Conservation (phyloP, 805 yeast species). For the Starmerella apis region DNA sequence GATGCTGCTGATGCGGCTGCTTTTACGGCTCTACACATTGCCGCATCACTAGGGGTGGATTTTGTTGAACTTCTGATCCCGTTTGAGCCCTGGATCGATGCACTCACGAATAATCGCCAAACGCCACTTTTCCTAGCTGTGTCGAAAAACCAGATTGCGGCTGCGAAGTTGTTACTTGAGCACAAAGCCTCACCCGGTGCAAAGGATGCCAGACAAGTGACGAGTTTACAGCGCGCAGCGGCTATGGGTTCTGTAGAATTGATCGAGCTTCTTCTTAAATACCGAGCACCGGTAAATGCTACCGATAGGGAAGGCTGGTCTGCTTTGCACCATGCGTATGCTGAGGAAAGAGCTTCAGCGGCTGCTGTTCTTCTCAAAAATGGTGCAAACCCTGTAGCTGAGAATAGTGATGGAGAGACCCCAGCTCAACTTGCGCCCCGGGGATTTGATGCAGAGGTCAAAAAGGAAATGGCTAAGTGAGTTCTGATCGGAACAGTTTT, state of each 20-base stretch:
- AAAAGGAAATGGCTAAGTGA: background rate
- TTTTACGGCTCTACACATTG: conserved; percentile 83
- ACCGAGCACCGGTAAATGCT: conserved; percentile 54
- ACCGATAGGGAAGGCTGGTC: conserved; percentile 69
- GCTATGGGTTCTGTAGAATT: conserved; percentile 57
- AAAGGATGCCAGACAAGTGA: conserved; percentile 56
- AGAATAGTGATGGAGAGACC: conserved; percentile 44
- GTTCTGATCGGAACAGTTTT: no score
- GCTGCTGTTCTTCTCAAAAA: conserved; percentile 49
- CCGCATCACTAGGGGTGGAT: conserved; percentile 63
- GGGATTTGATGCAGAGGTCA: conserved; percentile 6
- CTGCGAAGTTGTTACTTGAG: conserved; percentile 46
- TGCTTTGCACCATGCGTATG: conserved; percentile 76
- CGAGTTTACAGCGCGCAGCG: conserved; percentile 75
- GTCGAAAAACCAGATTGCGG: conserved; percentile 49
- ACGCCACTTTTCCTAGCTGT: conserved; percentile 70
- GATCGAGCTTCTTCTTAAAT: conserved; percentile 44
- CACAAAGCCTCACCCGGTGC: conserved; percentile 51
- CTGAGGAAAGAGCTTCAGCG: conserved; percentile 79
- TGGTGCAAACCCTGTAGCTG: conserved; percentile 52
- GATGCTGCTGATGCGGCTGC: conserved; percentile 71
- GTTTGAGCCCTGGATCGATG: conserved; percentile 43
- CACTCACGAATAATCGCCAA: conserved; percentile 50
- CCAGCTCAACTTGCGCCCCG: conserved; percentile 44
- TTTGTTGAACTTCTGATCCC: conserved; percentile 40